Conservation (phyloP, 2,329 filamentous ascomycete species). For the Fusarium haematococcum region DNA sequence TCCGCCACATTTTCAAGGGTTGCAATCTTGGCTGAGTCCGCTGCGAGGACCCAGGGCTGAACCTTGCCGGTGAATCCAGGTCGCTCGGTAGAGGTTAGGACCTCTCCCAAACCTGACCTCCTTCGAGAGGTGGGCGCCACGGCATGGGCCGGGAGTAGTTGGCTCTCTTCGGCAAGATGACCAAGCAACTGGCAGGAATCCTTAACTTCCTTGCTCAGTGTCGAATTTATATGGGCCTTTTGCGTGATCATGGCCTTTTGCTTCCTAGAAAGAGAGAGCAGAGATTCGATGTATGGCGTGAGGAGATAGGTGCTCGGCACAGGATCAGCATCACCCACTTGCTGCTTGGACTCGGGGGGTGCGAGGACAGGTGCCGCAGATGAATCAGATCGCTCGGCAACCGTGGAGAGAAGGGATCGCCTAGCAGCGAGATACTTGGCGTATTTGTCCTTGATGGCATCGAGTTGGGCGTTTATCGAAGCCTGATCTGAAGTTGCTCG, state of each 20-base stretch:
- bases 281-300: conserved; percentile 66
- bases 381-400: conserved; percentile 49
- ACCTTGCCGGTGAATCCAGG: conserved; percentile 58
- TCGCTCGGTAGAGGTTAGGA: conserved; percentile 52
- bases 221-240: conserved; percentile 66
- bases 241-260: conserved; percentile 70
- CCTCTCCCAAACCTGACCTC: conserved; percentile 59
- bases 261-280: conserved; percentile 64
- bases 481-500: conserved; percentile 38
- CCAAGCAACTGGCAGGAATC: conserved; percentile 63
- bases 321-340: conserved; percentile 28
- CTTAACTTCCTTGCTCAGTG: conserved; percentile 63
- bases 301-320: conserved; percentile 57
- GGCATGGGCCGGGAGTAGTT: conserved; percentile 67
- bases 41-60: conserved; percentile 70
- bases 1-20: conserved; percentile 70
- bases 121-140: conserved; percentile 51
- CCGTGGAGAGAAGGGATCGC: conserved; percentile 58
- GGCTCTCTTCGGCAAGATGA: conserved; percentile 71
- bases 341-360: conserved; percentile 10
- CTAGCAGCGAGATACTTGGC: conserved; percentile 63
- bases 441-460: conserved; percentile 66
- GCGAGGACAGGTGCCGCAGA: conserved; percentile 40
- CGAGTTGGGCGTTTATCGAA: conserved; percentile 55
- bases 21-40: conserved; percentile 69